Evolutionary conservation across 306 rosid genomes (phyloP), one percentile per base, ranked within the genome.

Genomic region (Sicyos edulis): DNA sequence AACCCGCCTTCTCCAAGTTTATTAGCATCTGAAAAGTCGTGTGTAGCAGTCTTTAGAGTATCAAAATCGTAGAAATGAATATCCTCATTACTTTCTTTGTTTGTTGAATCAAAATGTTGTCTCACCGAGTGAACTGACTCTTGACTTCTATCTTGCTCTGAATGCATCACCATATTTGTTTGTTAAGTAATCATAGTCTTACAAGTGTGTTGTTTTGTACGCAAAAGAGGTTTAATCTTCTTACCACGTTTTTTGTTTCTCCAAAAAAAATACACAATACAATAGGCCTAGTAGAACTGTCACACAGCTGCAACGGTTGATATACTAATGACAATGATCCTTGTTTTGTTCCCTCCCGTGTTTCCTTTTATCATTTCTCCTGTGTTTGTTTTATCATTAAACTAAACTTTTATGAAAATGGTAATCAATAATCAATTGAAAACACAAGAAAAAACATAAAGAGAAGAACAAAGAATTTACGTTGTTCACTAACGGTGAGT

Each of bases 1-100:
- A 85, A 88, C 73, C 88, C 87, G 15, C 90, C 90, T 72, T 83
- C 72, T 61, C 92, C 90, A 34, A 85, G 84, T 42, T 75, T 83
- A 22, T 85, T 85, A 52, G 57, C 78, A 57, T 80, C 73, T 44
- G 84, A 77, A 65, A 88, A 85, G 66, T 83, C 11, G 55, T 82
- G 15, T 1, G 88, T 83, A 0, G 88, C 85, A 1, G 51, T 56
- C 66, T 17, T 58, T 49, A 85, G 78, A 6, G 78, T 69, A 15
- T 53, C 75, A 22, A 83, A 83, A 51, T 58, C 68, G 11, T 78
- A 79, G 65, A 24, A 59, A 26, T 59, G 65, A 4, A 59, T 59
- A 20, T 59, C 65, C 6, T 7, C 42, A 59, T 59, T 42, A 24
- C 37, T 21, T 5, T 57, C 63, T 21, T 21, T 15, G 5, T 57